Evolutionary conservation across 1,139 yeast genomes (phyloP), one percentile per base, ranked within the genome.

Genomic region (Hemisphaericaspora subhashii): DNA sequence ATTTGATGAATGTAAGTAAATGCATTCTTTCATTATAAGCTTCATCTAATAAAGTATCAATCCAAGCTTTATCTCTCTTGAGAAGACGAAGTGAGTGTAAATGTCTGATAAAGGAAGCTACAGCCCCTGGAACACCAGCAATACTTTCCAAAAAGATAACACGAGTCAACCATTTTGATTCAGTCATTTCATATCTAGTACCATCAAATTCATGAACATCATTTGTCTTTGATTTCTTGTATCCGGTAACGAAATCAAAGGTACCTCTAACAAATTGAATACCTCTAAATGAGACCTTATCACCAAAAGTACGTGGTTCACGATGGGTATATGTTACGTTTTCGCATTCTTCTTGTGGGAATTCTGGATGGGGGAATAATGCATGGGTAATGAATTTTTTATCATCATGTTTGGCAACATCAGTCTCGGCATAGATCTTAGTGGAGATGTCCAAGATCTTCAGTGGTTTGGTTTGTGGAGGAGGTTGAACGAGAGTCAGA

Each of bases 11-110:
- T 0, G 89, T 83, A 45, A 84, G 64, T 36, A 84, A 68, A 53
- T 84, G 92, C 85, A 84, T 83, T 54, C 89, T 72, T 60, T 84
- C 92, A 53, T 84, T 84, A 62, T 83, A 83, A 1, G 90, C 89
- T 54, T 84, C 92, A 53, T 84, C 90, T 28, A 79, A 64, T 31
- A 84, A 64, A 1, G 89, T 81, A 57, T 84, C 87, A 46, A 84
- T 75, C 86, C 89, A 84, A 1, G 87, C 90, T 50, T 79, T 77
- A 55, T 84, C 92, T 44, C 90, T 65, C 49, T 72, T 71, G 48
- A 83, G 65, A 33, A 81, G 57, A 48, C 89, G 64, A 36, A 83
- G 59, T 2, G 86, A 75, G 50, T 79, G 81, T 50, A 83, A 67
- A 53, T 82, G 87, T 44, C 89, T 73, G 35, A 83, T 56, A 57